Conservation (phyloP, 2,329 filamentous ascomycete genomes). For the Calonectria honghensis region DNA sequence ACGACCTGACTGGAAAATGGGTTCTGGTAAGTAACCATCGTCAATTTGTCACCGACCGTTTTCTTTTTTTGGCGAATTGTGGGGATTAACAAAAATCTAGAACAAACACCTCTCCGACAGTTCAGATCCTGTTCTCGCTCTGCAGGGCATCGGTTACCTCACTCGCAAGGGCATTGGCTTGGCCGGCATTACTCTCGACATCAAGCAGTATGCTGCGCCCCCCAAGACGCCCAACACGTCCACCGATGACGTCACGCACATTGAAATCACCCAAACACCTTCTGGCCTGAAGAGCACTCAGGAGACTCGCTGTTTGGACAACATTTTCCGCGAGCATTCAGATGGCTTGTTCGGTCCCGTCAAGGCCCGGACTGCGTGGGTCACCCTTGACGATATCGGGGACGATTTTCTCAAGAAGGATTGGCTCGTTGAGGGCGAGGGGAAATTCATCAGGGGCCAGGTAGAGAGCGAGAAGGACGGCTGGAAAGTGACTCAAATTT, state of each 20-base stretch:
- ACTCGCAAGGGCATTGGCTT: slow-evolving; percentile 82
- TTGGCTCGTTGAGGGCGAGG: slow-evolving; percentile 77
- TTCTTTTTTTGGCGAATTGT: neutral
- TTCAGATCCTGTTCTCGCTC: slow-evolving; percentile 79
- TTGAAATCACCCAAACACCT: slow-evolving; percentile 84
- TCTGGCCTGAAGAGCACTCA: slow-evolving; percentile 78
- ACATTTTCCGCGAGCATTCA: slow-evolving; percentile 75
- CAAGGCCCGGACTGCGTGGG: slow-evolving; percentile 74
- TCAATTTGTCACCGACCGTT: neutral
- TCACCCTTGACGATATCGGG: slow-evolving; percentile 67
- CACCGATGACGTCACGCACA: slow-evolving; percentile 70
- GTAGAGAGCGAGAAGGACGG: slow-evolving; percentile 72
- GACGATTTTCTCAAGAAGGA: slow-evolving; percentile 74
- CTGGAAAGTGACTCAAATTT: slow-evolving; percentile 76
- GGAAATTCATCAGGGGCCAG: slow-evolving; percentile 78
- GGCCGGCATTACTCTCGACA: slow-evolving; percentile 80
- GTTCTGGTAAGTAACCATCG: slow-evolving; percentile 73
- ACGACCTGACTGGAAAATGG: slow-evolving; percentile 82
- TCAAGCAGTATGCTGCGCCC: slow-evolving; percentile 72
- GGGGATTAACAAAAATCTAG: slow-evolving; percentile 64
- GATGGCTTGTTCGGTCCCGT: slow-evolving; percentile 89
- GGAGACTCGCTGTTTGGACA: slow-evolving; percentile 73
- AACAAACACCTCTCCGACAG: slow-evolving; percentile 84
- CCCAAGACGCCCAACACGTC: slow-evolving; percentile 63
- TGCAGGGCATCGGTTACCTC: slow-evolving; percentile 84